Evolutionary conservation across 2,329 filamentous ascomycete species (phyloP).

Genomic region (Dryadomyces quercus-mongolicae): DNA sequence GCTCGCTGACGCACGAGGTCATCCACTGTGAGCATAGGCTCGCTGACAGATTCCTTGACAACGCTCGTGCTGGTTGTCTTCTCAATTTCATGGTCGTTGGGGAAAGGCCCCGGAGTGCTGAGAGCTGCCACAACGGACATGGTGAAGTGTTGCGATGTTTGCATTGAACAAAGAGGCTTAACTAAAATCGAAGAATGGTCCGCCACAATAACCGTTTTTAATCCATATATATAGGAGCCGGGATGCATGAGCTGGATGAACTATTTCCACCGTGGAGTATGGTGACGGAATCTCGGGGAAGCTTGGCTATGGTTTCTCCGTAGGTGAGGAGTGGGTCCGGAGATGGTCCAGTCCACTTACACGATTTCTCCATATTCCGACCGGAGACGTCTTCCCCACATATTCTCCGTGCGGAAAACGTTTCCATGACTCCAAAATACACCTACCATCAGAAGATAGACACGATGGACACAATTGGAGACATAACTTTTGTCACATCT

Average conservation of each 20-base stretch:
- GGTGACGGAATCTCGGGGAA: too few relatives aligned
- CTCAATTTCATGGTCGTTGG: not conserved
- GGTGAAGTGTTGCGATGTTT: not conserved
- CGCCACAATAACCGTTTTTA: not conserved
- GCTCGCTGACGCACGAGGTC: constrained; percentile 25
- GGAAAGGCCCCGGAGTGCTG: not conserved
- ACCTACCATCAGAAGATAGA: too few relatives aligned
- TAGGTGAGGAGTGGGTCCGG: not conserved
- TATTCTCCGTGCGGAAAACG: not conserved
- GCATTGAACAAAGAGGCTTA: too few relatives aligned
- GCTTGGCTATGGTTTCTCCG: not conserved
- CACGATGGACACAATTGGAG: too few relatives aligned
- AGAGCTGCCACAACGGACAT: not conserved
- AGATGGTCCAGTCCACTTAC: not conserved
- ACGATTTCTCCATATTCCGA: not conserved
- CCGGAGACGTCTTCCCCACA: not conserved
- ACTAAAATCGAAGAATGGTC: too few relatives aligned
- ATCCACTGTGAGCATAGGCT: constrained; percentile 16
- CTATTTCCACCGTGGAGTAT: not conserved
- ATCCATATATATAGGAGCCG: not conserved
- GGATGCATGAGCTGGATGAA: not conserved
- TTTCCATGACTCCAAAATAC: too few relatives aligned
- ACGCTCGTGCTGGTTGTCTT: not conserved
- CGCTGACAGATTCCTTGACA: not conserved
- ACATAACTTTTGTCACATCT: too few relatives aligned